Evolutionary conservation across 2,329 filamentous ascomycete genomes (phyloP), one percentile per base, ranked within the genome.

Genomic region (Calonectria ilicicola): DNA sequence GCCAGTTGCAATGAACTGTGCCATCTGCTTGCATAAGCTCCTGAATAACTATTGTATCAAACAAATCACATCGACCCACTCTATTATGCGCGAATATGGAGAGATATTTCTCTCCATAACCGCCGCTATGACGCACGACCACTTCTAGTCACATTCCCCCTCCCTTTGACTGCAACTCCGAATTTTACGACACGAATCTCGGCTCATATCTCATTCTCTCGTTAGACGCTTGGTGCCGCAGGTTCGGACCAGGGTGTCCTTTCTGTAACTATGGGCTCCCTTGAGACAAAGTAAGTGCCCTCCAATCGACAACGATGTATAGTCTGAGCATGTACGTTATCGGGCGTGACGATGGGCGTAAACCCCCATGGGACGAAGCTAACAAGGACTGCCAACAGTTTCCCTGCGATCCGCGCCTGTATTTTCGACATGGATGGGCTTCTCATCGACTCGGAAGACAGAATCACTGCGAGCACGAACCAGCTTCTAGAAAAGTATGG

Each of bases 341-440:
- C 23, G n/a, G 23, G 51, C 26, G 27, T 21, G 23, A 23, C 32
- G 26, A 5, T 14, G 10, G 19, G 27, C 1, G 53, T 58, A 23
- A 38, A 12, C n/a, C 3, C 10, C 7, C 21, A 58, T 5, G 21
- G 19, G 9, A 14, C n/a, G 29, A 40, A 35, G 53, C 53, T 58
- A 15, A 58, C 29, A 32, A 23, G 14, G 5, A 2, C 19, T 35
- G 8, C 29, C 29, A 6, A 29, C 63, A 71, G 69, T 17, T 73
- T 76, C 67, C 73, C 75, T 4, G 38, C 76, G 15, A 67, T 94
- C 73, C 88, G 91, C 72, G 93, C 93, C 73, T 93, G 91, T 82
- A 90, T 95, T 73, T 94, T 95, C 83, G 93, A 94, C 85, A 79
- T 94, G 92, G 93, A 94, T 82, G 93, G 93, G 70, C 89, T 94